phyloP scores from a whole-genome alignment of 192 early-diverging fungal species.

The Rhizoclosmatium globosum region DNA sequence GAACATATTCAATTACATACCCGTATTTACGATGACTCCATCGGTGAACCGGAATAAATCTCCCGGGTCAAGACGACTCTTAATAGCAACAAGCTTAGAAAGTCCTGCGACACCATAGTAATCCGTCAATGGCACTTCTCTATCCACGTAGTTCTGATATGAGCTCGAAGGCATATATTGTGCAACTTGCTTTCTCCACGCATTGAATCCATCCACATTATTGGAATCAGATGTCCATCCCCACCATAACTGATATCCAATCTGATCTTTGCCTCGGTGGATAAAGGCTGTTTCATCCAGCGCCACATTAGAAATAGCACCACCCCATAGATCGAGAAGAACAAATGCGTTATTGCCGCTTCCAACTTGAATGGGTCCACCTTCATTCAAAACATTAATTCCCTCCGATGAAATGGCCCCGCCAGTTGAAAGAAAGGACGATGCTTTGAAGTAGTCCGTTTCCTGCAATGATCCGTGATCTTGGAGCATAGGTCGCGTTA shows the following conservation, averaged over 20 bases:
- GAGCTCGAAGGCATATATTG: not conserved
- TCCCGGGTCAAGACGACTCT: slow-evolving; percentile 6
- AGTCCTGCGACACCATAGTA: slow-evolving; percentile 26
- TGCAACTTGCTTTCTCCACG: slow-evolving; percentile 2
- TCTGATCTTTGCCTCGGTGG: not conserved
- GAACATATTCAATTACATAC: too few species aligned
- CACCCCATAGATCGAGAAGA: slow-evolving; percentile 17
- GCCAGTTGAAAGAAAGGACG: too few species aligned
- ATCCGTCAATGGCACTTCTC: not conserved
- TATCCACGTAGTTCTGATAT: slow-evolving; percentile 34
- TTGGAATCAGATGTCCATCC: not conserved
- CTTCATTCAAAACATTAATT: too few species aligned
- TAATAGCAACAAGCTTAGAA: not conserved
- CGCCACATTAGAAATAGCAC: slow-evolving; percentile 1
- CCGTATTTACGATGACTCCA: not conserved
- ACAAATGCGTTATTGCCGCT: too few species aligned
- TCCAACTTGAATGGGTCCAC: too few species aligned
- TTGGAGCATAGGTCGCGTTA: too few species aligned
- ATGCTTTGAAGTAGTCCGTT: too few species aligned
- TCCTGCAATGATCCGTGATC: too few species aligned
- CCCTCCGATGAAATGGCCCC: too few species aligned
- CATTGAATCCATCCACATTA: not conserved
- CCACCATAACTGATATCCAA: slow-evolving; percentile 14
- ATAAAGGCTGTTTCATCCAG: not conserved
- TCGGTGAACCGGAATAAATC: not conserved